These are phyloP conservation scores for Clausena lansium DNA, from an alignment of 345 rosid genomes.

Conservation along the genomic window DNA sequence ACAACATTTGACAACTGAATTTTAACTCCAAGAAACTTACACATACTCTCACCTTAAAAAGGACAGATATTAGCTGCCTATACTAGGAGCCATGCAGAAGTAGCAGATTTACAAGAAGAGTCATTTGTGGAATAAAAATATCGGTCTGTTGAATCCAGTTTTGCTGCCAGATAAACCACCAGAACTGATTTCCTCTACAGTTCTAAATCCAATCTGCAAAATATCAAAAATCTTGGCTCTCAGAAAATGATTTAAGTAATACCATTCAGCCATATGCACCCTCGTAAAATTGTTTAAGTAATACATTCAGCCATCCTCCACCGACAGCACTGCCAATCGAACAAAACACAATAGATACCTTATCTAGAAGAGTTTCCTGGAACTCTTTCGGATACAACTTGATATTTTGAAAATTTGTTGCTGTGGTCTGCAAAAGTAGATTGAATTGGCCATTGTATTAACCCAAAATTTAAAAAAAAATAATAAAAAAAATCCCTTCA, in stretches of 20 bases:
- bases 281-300: not conserved
- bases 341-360: conserved; percentile 42
- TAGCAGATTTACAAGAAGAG: not conserved
- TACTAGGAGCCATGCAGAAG: not conserved
- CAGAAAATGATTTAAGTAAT: not conserved
- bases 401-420: conserved; percentile 51
- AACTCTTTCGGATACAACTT: conserved; percentile 52
- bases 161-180: conserved; percentile 53
- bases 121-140: conserved; percentile 77
- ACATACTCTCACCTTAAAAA: not conserved
- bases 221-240: not conserved
- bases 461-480: not conserved
- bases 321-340: not conserved
- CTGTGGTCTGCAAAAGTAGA: conserved; percentile 54
- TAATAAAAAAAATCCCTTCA: not conserved
- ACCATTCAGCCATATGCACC: not conserved
- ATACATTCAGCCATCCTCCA: not conserved
- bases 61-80: not conserved
- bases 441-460: not conserved
- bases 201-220: conserved; percentile 85
- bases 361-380: conserved; percentile 83
- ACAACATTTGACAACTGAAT: not conserved
- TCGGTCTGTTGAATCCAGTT: conserved; percentile 74
- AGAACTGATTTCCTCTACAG: conserved; percentile 71
- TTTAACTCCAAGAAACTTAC: not conserved